Conservation (phyloP, 805 yeast genomes). For the Starmerella sp. region DNA sequence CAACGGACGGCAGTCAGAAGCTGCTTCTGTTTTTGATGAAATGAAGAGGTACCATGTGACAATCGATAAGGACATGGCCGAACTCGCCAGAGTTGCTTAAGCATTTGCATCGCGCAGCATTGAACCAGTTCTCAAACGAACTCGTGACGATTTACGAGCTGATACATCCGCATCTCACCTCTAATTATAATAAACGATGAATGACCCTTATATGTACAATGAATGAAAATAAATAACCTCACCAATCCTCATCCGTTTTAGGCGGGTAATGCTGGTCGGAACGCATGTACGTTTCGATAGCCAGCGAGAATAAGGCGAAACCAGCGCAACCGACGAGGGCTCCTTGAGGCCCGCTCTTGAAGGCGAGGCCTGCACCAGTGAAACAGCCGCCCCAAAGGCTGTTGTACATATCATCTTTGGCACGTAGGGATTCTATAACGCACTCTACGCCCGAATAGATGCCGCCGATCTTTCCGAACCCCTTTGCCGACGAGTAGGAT, state of each 20-base stretch:
- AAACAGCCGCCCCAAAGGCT: conserved; percentile 90
- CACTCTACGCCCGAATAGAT: conserved; percentile 90
- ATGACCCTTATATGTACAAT: conserved; percentile 5
- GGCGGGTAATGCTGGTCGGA: conserved; percentile 81
- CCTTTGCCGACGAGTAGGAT: conserved; percentile 81
- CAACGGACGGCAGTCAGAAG: conserved; percentile 26
- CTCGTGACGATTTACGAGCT: background rate
- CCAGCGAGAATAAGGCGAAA: conserved; percentile 78
- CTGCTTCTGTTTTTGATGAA: conserved; percentile 27
- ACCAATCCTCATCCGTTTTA: conserved; percentile 64
- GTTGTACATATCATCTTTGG: conserved; percentile 83
- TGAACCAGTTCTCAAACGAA: too few species aligned
- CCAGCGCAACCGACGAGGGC: conserved; percentile 92
- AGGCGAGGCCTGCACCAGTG: conserved; percentile 92
- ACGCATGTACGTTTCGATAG: conserved; percentile 68
- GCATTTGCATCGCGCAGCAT: background rate
- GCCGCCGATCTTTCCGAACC: conserved; percentile 86
- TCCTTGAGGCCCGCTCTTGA: conserved; percentile 88
- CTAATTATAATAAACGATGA: conserved; percentile 17
- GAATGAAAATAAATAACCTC: conserved; percentile 3
- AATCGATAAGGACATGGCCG: conserved; percentile 26
- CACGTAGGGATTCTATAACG: conserved; percentile 71
- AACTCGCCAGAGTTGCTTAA: conserved; percentile 1
- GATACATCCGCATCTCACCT: background rate
- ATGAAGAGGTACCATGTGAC: conserved; percentile 28